phyloP scores from a whole-genome alignment of 345 rosid genomes.

The Syzygium aromaticum region DNA sequence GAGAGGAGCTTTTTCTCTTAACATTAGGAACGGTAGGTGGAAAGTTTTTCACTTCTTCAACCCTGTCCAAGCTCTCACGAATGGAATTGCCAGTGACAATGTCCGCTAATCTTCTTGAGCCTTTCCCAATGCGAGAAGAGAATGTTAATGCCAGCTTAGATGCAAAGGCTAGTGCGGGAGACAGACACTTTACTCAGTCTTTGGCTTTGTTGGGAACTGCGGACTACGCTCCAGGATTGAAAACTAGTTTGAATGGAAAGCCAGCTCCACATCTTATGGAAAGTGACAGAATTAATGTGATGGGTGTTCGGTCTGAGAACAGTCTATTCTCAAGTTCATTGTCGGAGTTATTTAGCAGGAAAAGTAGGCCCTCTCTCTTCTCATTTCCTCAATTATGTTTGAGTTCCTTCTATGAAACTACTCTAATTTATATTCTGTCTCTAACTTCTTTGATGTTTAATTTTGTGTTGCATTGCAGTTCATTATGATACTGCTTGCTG shows the following conservation, averaged over 20 bases:
- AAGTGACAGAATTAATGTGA: constrained; percentile 22
- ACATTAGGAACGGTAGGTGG: constrained; percentile 16
- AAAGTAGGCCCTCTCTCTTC: constrained; percentile 39
- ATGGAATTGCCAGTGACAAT: constrained; percentile 12
- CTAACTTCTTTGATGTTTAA: neutral
- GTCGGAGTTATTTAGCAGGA: constrained; percentile 64
- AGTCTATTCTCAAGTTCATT: constrained; percentile 91
- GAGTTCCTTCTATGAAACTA: neutral
- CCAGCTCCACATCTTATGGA: constrained; percentile 19
- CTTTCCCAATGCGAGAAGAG: constrained; percentile 15
- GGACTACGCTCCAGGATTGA: constrained; percentile 27
- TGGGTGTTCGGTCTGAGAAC: constrained; percentile 57
- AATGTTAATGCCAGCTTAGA: constrained; percentile 18
- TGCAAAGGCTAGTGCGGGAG: constrained; percentile 19
- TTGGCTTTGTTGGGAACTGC: constrained; percentile 27
- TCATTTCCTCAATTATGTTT: neutral
- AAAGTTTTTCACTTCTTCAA: constrained; percentile 14
- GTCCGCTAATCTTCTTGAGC: constrained; percentile 13
- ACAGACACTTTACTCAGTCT: constrained; percentile 15
- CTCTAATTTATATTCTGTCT: neutral
- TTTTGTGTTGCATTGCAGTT: neutral
- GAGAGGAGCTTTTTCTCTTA: constrained; percentile 2
- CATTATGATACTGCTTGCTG: neutral
- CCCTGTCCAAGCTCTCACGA: constrained; percentile 14
- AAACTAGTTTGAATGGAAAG: constrained; percentile 29